Conservation (phyloP, 306 rosid species). For the Purshia tridentata region DNA sequence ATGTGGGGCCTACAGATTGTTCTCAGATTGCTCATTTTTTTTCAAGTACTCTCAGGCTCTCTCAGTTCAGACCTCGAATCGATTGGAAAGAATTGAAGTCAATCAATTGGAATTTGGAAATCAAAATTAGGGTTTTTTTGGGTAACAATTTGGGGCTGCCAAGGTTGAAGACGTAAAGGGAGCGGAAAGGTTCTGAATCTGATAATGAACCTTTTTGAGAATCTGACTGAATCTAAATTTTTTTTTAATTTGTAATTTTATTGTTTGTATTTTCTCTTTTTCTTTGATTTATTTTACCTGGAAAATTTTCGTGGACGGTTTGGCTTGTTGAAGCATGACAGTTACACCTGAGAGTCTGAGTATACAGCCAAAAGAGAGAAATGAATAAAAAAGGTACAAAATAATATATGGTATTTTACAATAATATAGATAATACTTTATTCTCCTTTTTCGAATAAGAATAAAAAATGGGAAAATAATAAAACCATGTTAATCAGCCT, state of each 20-base stretch:
- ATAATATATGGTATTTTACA: neutral
- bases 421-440: too few relatives aligned
- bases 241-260: constrained; percentile 13
- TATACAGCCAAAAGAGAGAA: neutral
- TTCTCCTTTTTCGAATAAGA: too few relatives aligned
- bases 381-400: neutral
- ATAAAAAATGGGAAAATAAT: too few relatives aligned
- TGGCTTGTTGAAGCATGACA: constrained; percentile 6
- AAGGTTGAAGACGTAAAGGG: constrained; percentile 36
- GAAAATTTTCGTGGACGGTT: constrained; percentile 39
- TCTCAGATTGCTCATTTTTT: constrained; percentile 63
- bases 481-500: too few relatives aligned
- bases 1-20: constrained; percentile 58
- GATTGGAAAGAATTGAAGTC: constrained; percentile 12
- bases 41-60: neutral
- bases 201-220: constrained; percentile 25
- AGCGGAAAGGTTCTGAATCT: constrained; percentile 32
- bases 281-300: neutral
- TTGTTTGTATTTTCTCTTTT: neutral
- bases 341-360: neutral
- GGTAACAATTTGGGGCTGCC: neutral
- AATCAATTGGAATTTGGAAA: neutral
- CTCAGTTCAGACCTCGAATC: neutral
- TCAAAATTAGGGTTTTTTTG: neutral
- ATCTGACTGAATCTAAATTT: constrained; percentile 35